These are phyloP conservation scores for Phylloporus arenicola DNA, from an alignment of 768 basidiomycete genomes.

Conservation along the genomic window DNA sequence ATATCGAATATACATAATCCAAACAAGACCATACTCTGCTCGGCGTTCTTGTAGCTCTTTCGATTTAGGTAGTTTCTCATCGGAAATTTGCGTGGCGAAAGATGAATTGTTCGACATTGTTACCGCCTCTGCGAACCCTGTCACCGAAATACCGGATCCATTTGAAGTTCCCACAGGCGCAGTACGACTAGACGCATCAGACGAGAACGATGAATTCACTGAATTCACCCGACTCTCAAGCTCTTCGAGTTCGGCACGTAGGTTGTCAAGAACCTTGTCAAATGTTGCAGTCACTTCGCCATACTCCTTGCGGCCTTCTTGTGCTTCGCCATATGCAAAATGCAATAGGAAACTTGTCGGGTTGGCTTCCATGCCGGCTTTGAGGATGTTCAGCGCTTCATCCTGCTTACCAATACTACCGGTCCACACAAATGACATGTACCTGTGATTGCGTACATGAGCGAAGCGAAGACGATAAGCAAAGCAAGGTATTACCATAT, in stretches of 20 bases:
- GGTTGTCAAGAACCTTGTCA: conserved; percentile 62
- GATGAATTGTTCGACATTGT: conserved; percentile 39
- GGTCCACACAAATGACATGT: conserved; percentile 87
- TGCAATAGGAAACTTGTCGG: conserved; percentile 85
- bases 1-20: conserved; percentile 92
- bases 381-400: conserved; percentile 75
- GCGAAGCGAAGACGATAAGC: not conserved
- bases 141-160: conserved; percentile 2
- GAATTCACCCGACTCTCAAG: conserved; percentile 44
- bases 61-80: conserved; percentile 47
- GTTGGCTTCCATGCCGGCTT: conserved; percentile 84
- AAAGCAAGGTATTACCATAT: conserved; percentile 60
- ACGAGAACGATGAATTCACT: conserved; percentile 35
- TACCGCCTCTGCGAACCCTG: conserved; percentile 27
- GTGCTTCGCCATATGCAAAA: conserved; percentile 77
- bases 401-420: conserved; percentile 68
- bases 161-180: conserved; percentile 23
- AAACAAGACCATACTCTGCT: conserved; percentile 72
- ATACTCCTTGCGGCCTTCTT: conserved; percentile 59
- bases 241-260: conserved; percentile 59
- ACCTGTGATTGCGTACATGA: conserved; percentile 47
- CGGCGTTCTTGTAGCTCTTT: conserved; percentile 52
- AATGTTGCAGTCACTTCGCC: conserved; percentile 67
- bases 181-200: conserved; percentile 29
- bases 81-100: conserved; percentile 46